Evolutionary conservation across 192 early-diverging fungal genomes (phyloP), one percentile per base, ranked within the genome.

Genomic region (Entomortierella lignicola): DNA sequence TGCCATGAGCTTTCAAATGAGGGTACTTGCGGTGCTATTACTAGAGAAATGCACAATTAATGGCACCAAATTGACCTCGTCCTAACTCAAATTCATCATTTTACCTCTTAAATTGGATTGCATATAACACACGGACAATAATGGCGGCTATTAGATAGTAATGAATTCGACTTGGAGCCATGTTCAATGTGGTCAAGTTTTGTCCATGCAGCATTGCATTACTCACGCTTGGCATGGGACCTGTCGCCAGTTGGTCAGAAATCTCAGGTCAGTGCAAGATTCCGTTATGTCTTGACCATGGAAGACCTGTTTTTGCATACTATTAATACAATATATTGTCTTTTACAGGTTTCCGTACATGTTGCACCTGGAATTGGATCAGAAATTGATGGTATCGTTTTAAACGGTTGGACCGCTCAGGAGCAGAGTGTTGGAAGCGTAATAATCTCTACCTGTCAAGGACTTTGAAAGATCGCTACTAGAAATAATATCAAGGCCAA

Each of bases 151-250:
- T n/a, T 58, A 65, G 67, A 60, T 13, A 56, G 54, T 4, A 63
- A 70, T 37, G 67, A 66, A 18, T 60, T 79, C 41, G 67, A 48
- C 8, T 17, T 70, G 7, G 75, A 79, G 42, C 68, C 75, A 29
- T 79, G 67, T 29, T 65, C 75, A 56, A 79, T 79, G 75, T 79
- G 75, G 75, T 48, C 61, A 8, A 66, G 67, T 29, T 69, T 69
- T 17, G 32, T 79, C n/a, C 61, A 79, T 66, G 75, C 75, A 17
- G 58, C 62, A 27, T 41, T 79, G 23, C 75, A 79, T 44, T 79
- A 70, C 67, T 32, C 67, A 17, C 75, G 75, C 15, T 48, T 79
- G 27, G 47, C 52, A 2, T 30, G 63, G 41, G 75, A 79, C 31
- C 31, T 79, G 4, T 54, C 75, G 6, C 75, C 75, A 0, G 27